These are phyloP conservation scores for Macrolepiota fuliginosa DNA, from an alignment of 768 basidiomycete species.

Conservation along the genomic window DNA sequence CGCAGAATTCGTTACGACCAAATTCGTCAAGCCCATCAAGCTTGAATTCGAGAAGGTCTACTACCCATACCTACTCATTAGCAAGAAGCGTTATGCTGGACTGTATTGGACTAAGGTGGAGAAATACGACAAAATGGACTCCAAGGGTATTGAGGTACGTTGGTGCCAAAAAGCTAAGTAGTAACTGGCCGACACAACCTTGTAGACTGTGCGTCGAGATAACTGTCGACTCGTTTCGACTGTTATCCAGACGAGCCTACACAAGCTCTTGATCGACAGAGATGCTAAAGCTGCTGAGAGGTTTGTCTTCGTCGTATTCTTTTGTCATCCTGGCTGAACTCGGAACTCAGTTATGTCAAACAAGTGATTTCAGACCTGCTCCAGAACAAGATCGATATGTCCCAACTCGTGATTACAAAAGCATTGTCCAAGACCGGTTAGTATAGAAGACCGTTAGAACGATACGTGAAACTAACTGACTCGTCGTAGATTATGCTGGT, in stretches of 20 bases:
- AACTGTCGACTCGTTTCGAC: conserved; percentile 98
- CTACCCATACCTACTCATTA: conserved; percentile 96
- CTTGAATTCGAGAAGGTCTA: conserved; percentile 99
- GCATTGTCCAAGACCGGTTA: conserved; percentile 85
- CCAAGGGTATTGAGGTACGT: conserved; percentile 96
- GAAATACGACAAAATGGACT: conserved; percentile 99
- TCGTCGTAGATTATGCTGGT: conserved; percentile 72
- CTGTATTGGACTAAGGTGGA: conserved; percentile 96
- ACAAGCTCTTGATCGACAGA: conserved; percentile 95
- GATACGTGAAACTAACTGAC: background rate
- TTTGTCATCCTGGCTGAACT: background rate
- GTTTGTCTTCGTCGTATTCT: conserved; percentile 34
- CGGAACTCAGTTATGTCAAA: conserved; percentile 74
- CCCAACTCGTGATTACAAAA: conserved; percentile 98
- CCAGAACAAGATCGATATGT: conserved; percentile 98
- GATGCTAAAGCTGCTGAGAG: conserved; percentile 93
- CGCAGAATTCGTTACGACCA: conserved; percentile 84
- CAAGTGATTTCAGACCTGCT: conserved; percentile 90
- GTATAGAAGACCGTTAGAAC: conserved; percentile 15
- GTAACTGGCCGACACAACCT: background rate
- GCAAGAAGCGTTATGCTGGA: conserved; percentile 98
- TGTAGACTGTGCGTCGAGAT: conserved; percentile 93
- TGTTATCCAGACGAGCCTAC: conserved; percentile 95
- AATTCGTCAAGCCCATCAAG: conserved; percentile 95
- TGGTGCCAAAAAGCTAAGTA: too few species aligned